These are phyloP conservation scores for Prunus mira DNA, from an alignment of 306 rosid species.

Conservation along the genomic window DNA sequence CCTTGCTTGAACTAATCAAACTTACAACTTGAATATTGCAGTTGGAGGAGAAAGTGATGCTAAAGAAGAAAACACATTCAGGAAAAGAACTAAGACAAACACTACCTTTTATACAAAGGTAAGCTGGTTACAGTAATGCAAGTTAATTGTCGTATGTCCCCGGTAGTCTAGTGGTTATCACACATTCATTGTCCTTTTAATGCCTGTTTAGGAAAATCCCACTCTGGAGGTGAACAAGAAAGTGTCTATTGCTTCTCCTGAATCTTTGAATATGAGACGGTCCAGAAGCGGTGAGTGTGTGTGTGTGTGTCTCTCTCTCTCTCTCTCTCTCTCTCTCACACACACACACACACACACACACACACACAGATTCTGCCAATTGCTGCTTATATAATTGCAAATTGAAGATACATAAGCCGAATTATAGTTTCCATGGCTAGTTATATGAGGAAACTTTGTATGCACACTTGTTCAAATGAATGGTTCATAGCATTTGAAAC, in stretches of 20 bases:
- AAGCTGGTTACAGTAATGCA: conserved; percentile 15
- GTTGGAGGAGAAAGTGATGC: background rate
- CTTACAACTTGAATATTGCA: background rate
- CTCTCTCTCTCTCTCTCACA: conserved; percentile 7
- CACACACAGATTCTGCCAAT: background rate
- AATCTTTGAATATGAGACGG: conserved; percentile 38
- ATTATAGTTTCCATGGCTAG: background rate
- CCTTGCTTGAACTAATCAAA: background rate
- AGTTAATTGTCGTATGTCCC: background rate
- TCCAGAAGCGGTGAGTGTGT: conserved; percentile 60
- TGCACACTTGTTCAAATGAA: background rate
- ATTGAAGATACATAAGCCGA: background rate
- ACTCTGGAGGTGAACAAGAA: conserved; percentile 9
- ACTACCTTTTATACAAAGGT: conserved; percentile 16
- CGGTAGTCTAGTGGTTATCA: background rate
- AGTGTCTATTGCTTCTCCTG: conserved; percentile 32
- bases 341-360: background rate
- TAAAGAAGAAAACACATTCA: background rate
- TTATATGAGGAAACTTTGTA: background rate
- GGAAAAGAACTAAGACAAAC: background rate
- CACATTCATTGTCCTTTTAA: background rate
- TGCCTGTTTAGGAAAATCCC: conserved; percentile 23
- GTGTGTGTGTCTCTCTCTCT: conserved; percentile 16
- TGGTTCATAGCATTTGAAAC: background rate
- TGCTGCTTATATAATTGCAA: background rate